Evolutionary conservation across 2,329 filamentous ascomycete genomes (phyloP).

Genomic region (Colletotrichum sp.): DNA sequence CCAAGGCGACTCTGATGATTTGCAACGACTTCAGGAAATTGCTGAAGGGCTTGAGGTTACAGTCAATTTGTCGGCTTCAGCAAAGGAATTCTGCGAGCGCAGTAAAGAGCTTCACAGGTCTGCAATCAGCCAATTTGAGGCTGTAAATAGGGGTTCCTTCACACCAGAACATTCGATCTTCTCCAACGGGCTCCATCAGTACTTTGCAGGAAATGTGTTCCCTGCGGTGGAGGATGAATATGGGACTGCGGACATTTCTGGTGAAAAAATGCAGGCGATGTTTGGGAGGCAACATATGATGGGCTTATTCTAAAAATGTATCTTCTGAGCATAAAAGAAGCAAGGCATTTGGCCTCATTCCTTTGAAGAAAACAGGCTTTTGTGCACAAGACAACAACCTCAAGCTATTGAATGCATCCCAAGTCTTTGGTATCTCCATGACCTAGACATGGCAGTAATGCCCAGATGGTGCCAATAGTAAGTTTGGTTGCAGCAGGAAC

Average conservation of each 20-base stretch:
- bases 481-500: rapidly evolving
- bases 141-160: background rate
- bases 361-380: too few species aligned
- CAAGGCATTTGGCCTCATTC: background rate
- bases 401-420: background rate
- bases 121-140: background rate
- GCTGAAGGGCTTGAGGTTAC: background rate
- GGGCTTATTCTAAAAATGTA: background rate
- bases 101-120: background rate
- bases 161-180: background rate
- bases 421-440: background rate
- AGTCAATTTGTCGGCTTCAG: background rate
- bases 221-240: background rate
- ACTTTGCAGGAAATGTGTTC: background rate
- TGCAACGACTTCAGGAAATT: background rate
- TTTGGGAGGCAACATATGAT: background rate
- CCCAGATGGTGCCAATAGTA: rapidly evolving
- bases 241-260: background rate
- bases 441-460: rapidly evolving
- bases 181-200: background rate
- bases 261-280: background rate
- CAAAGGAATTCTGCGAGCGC: background rate
- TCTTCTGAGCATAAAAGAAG: background rate
- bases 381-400: background rate
- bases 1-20: background rate